These are phyloP conservation scores for Euphorbia lathyris DNA, from an alignment of 345 rosid genomes.

Conservation along the genomic window DNA sequence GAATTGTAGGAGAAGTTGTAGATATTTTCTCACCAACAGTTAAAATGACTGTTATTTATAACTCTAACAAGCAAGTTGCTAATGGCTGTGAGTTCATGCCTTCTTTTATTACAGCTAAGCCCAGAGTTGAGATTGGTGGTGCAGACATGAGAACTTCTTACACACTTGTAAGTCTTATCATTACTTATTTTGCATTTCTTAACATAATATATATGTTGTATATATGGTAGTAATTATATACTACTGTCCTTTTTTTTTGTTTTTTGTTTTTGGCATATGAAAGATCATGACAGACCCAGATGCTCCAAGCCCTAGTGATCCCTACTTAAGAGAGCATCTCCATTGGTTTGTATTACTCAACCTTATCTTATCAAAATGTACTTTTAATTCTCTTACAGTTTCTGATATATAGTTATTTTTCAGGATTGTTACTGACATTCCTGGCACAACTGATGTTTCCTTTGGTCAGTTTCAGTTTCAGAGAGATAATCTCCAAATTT, in stretches of 20 bases:
- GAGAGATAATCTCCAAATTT: no score
- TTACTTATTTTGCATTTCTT: not conserved
- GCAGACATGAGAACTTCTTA: conserved; percentile 71
- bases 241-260: not conserved
- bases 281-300: conserved; percentile 94
- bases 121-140: conserved; percentile 76
- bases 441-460: conserved; percentile 82
- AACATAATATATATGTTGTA: no score
- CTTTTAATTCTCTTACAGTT: not conserved
- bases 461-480: conserved; percentile 51
- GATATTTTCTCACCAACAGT: conserved; percentile 63
- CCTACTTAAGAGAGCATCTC: conserved; percentile 71
- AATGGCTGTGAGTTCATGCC: conserved; percentile 80
- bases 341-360: conserved; percentile 51
- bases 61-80: conserved; percentile 54
- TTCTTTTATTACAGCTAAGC: conserved; percentile 41
- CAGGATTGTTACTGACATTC: conserved; percentile 93
- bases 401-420: not conserved
- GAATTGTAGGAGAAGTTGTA: conserved; percentile 78
- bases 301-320: conserved; percentile 94
- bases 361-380: not conserved
- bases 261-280: no score
- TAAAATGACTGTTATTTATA: conserved; percentile 56
- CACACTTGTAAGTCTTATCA: conserved; percentile 45
- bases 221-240: not conserved